Evolutionary conservation across 768 basidiomycete species (phyloP), one percentile per base, ranked within the genome.

Genomic region (Leucocoprinus sp.): DNA sequence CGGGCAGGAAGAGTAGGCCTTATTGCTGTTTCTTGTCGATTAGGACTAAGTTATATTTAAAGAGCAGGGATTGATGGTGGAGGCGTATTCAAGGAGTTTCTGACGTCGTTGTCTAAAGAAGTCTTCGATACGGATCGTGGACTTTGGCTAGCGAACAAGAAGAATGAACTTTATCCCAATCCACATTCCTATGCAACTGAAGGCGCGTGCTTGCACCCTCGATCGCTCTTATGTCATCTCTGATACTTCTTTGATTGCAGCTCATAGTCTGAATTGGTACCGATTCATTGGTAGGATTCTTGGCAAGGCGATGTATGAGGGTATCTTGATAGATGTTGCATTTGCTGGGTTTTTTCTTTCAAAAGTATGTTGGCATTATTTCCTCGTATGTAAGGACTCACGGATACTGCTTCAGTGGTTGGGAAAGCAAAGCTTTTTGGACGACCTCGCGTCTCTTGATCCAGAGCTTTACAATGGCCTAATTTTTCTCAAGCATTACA

Each of bases 81-180:
- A 2, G 96, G 96, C 0, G 82, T 98, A 4, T 98, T 96, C 71
- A 99, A 98, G 60, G 96, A 98, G 61, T 96, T 98, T 54, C 77
- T 98, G 56, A 99, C 93, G 1, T 89, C 85, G 11, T 62, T 99
- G 14, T 84, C 82, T 47, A 92, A 86, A 57, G 95, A 98, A 60
- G 95, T 88, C 0, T 98, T 99, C 50, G 92, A 99, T 56, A 84
- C 87, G 1, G 81, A 98, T 57, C 80, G 92, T 4, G 96, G 96
- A 8, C 67, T 99, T 4, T 99, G 96, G 96, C 69, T 95, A 21
- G 80, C 78, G 21, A 99, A 84, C 47, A 78, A 79, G 62, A 86
- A 91, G 63, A 89, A 96, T 45, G 92, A 97, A 62, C 67, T 99
- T 36, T 99, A 97, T 57, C 96, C 96, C 0, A 93, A 92, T 55